phyloP scores from a whole-genome alignment of 1,284 basidiomycete species.

The Apiotrichum porosum region DNA sequence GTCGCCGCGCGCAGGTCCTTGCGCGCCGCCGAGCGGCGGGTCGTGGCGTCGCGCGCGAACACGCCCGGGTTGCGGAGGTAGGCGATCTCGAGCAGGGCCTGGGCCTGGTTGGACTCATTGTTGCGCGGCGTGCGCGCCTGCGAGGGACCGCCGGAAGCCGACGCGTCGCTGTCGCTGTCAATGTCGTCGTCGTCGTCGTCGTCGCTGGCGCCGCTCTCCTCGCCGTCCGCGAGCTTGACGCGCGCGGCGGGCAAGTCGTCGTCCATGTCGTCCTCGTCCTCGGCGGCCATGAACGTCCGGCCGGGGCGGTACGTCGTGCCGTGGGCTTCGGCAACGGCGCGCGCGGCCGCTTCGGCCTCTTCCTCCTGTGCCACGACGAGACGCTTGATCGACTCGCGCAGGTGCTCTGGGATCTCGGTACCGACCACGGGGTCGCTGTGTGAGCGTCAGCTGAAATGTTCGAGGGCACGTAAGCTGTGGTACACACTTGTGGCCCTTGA shows the following conservation, averaged over 20 bases:
- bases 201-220: conserved; percentile 20
- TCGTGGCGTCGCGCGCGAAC: conserved; percentile 70
- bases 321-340: conserved; percentile 41
- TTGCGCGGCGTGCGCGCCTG: too few species aligned
- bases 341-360: conserved; percentile 61
- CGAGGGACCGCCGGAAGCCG: neutral
- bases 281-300: conserved; percentile 46
- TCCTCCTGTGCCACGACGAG: conserved; percentile 64
- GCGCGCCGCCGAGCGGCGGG: conserved; percentile 62
- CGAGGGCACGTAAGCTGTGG: too few species aligned
- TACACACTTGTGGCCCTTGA: conserved; percentile 57
- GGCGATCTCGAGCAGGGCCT: conserved; percentile 66
- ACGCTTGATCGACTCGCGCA: conserved; percentile 73
- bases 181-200: neutral
- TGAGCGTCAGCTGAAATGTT: neutral
- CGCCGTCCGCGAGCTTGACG: conserved; percentile 26
- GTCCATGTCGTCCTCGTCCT: conserved; percentile 45
- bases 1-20: conserved; percentile 62
- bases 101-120: conserved; percentile 27
- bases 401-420: conserved; percentile 60
- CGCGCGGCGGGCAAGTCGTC: conserved; percentile 15
- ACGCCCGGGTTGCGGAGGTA: conserved; percentile 68
- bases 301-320: conserved; percentile 2
- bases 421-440: conserved; percentile 51
- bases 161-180: too few species aligned